phyloP scores from a whole-genome alignment of 306 rosid genomes.

The Rosa rugosa region DNA sequence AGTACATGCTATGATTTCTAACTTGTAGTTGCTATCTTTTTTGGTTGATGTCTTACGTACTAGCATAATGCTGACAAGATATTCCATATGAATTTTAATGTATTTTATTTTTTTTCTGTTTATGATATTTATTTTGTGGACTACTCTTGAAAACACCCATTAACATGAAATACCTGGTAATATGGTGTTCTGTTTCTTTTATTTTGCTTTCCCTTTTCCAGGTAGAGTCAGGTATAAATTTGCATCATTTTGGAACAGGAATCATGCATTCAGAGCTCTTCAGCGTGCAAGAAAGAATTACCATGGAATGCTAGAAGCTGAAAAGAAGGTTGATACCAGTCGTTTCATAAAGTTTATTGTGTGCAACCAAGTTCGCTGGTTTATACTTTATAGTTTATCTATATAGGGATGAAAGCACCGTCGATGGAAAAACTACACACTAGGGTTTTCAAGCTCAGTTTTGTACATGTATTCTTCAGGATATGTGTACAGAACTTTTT shows the following conservation, averaged over 20 bases:
- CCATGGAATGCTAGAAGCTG: constrained; percentile 80
- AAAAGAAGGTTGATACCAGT: constrained; percentile 69
- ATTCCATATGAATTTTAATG: background rate
- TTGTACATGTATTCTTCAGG: background rate
- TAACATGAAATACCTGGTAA: constrained; percentile 19
- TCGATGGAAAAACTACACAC: background rate
- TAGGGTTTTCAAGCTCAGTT: background rate
- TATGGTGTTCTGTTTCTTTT: constrained; percentile 22
- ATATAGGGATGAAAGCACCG: background rate
- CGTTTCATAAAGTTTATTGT: constrained; percentile 16
- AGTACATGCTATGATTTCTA: background rate
- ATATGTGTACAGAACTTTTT: background rate
- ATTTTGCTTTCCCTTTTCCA: constrained; percentile 50
- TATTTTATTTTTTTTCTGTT: constrained; percentile 7
- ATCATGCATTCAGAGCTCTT: constrained; percentile 78
- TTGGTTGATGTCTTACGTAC: background rate
- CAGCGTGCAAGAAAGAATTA: constrained; percentile 70
- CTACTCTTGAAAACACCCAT: background rate
- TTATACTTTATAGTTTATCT: background rate
- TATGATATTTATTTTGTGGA: background rate
- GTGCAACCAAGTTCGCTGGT: background rate
- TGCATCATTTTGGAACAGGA: constrained; percentile 99
- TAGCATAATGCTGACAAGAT: background rate
- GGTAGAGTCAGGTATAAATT: constrained; percentile 96
- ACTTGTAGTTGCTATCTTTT: background rate